A percentile compares a stretch with the other conserved stretches of the same genome.
These are phyloP conservation scores for Clausena lansium DNA, from an alignment of 345 rosid species.

Conservation along the genomic window DNA sequence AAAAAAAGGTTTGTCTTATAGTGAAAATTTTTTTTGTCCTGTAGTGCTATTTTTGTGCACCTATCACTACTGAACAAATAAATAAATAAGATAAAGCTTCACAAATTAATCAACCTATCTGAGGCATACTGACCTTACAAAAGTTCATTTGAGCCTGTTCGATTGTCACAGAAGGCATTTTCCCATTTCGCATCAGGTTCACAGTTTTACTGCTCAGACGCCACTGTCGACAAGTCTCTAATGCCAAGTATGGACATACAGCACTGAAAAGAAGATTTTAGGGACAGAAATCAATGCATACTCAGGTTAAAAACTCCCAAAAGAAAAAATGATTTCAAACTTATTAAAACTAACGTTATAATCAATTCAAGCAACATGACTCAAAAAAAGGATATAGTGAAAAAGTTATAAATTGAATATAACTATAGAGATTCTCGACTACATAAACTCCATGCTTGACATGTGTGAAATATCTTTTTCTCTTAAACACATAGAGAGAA, in stretches of 20 bases:
- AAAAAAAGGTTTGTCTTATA: too few species aligned
- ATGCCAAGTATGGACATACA: conserved; percentile 87
- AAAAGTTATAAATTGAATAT: background rate
- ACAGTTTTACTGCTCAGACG: conserved; percentile 92
- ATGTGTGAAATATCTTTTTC: background rate
- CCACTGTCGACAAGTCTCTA: conserved; percentile 98
- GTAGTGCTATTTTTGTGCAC: too few species aligned
- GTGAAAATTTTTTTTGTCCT: too few species aligned
- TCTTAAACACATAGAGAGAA: background rate
- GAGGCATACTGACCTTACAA: conserved; percentile 56
- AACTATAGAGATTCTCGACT: background rate
- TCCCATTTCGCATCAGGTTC: conserved; percentile 87
- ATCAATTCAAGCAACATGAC: background rate
- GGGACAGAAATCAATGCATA: conserved; percentile 1
- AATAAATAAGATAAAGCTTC: background rate
- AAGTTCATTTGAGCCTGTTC: conserved; percentile 95
- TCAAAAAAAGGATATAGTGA: background rate
- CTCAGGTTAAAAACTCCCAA: background rate
- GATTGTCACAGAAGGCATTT: conserved; percentile 96
- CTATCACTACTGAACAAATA: background rate
- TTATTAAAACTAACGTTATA: background rate
- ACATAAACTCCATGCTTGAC: background rate
- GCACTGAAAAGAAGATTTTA: conserved; percentile 57
- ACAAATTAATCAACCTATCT: background rate
- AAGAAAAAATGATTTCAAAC: background rate